Evolutionary conservation across 2,329 filamentous ascomycete genomes (phyloP), one percentile per base, ranked within the genome.

Genomic region (Cordyceps sp.): DNA sequence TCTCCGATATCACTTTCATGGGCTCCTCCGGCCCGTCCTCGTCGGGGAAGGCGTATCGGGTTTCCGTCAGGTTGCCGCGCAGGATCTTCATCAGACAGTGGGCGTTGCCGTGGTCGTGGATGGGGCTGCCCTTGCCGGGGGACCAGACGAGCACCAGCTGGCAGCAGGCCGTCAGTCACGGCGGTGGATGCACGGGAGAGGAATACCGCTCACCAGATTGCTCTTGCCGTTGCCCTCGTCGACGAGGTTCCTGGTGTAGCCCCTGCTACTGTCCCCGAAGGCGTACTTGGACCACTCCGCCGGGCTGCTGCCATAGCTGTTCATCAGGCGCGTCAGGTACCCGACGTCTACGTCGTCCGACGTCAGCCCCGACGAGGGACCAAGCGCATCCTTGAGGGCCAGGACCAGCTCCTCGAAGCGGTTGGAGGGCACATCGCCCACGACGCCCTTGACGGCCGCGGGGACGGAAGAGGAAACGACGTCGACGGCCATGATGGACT

Each of bases 51-150:
- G 68, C 66, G 54, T 83, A 93, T 37, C 82, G 69, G 14, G 81
- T 86, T 59, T 94, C 86, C 43, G 73, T 80, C 37, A 93, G 61
- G 38, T 64, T 68, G 29, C 86, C 86, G 43, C 73, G 74, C 39
- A 93, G 67, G 41, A 88, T 75, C 62, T 78, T 93, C 83, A 93
- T 93, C 44, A 93, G 62, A 55, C 86, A 94, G 52, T 93, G 86
- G 25, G 85, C 82, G 38, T 88, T 82, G 48, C 77, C 78, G 54
- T 84, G 79, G 52, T 94, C 86, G 50, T 94, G 86, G 48, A 94
- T 84, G 10, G 80, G 77, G 45, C 79, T 88, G 24, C 71, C 71
- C 56, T 83, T 83, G 32, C 80, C 79, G 1, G 86, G 85, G 13
- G 75, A 78, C 86, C 86, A 94, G 25, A 93, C 85, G 26, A 93